Evolutionary conservation across 164 flowering plant species (phyloP), one percentile per base, ranked within the genome.

Genomic region (Buxus sempervirens): DNA sequence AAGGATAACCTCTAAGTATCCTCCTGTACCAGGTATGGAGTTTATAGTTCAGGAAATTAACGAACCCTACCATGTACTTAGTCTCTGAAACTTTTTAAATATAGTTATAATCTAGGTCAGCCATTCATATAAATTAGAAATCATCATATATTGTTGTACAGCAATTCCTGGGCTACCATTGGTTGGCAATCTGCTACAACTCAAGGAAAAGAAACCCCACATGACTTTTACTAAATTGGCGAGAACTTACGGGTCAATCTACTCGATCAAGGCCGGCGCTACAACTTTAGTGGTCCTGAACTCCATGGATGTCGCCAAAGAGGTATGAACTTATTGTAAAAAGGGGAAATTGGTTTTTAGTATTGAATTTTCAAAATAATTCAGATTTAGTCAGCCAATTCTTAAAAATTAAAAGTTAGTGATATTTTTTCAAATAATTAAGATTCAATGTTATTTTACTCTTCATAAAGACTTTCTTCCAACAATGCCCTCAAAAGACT

Each of bases 141-240:
- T 32, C 38, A 3, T 32, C 36, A 18, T 26, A 1, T 27, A 13
- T 32, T 0, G 18, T 58, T 5, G 25, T 10, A 10, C 75, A 90
- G 97, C 55, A 67, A 82, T 91, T 61, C 93, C 95, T 57, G 94
- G 97, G 54, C 65, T 88, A 32, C 95, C 97, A 26, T 56, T 89
- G 73, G 54, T 91, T 19, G 97, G 97, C 67, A 91, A 91, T 70
- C 69, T 89, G 81, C 79, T 82, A 72, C 90, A 89, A 71, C 64
- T 89, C 80, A 88, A 79, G 71, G 91, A 83, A 75, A 89, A 91
- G 83, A 89, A 87, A 69, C 97, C 97, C 2, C 78, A 85, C 85
- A 79, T 77, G 76, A 89, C 93, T 6, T 91, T 91, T 60, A 59
- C 85, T 0, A 80, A 67, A 54, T 88, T 87, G 89, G 88, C 93